Evolutionary conservation across 495 filamentous ascomycete genomes (phyloP).

Genomic region (Penicillium turbatum): DNA sequence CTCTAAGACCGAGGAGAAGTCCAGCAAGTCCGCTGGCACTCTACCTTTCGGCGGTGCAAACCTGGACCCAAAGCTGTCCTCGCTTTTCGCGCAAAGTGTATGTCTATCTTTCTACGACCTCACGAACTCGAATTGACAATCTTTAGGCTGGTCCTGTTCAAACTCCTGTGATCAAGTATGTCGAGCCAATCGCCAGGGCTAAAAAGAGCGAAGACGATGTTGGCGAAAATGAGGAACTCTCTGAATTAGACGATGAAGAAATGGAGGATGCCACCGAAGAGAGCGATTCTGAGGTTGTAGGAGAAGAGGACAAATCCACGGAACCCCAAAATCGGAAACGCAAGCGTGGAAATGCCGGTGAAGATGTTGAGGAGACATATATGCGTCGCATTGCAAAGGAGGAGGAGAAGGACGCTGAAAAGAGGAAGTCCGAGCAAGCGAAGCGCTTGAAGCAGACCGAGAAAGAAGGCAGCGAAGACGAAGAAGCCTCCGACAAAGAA

Average conservation of each 20-base stretch:
- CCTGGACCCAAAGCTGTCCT: constrained; percentile 71
- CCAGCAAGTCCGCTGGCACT: constrained; percentile 12
- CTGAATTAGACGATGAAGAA: constrained; percentile 40
- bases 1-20: constrained; percentile 21
- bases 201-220: constrained; percentile 33
- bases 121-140: constrained; percentile 8
- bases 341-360: constrained; percentile 64
- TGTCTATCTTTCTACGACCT: constrained; percentile 30
- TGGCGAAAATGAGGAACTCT: constrained; percentile 38
- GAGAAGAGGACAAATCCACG: constrained; percentile 37
- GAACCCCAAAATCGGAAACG: constrained; percentile 62
- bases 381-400: constrained; percentile 65
- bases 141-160: constrained; percentile 65
- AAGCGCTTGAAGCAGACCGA: constrained; percentile 23
- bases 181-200: constrained; percentile 18
- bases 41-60: constrained; percentile 38
- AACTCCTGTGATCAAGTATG: constrained; percentile 50
- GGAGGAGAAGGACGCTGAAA: constrained; percentile 47
- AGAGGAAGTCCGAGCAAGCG: constrained; percentile 29
- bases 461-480: constrained; percentile 13
- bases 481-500: constrained; percentile 26
- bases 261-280: constrained; percentile 44
- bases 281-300: constrained; percentile 28
- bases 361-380: constrained; percentile 78
- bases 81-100: constrained; percentile 79